Evolutionary conservation across 2,329 filamentous ascomycete species (phyloP), one percentile per base, ranked within the genome.

Genomic region (Cryphonectria carpinicola): DNA sequence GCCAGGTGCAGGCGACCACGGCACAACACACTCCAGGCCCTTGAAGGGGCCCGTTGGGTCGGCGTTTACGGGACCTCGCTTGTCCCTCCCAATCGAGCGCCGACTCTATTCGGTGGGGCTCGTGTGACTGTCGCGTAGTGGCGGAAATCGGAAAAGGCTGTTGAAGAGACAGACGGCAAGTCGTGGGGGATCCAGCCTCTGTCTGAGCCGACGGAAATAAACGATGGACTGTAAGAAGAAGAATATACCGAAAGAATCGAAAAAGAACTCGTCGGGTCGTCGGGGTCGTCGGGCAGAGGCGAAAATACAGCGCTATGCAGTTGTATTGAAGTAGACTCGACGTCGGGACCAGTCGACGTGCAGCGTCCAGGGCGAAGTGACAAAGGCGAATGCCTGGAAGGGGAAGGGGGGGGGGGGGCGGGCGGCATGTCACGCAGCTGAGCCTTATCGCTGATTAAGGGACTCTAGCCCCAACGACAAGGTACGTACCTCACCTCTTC

Each of bases 1-100:
- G 49, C 49, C 58, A 35, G 66, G 19, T 22, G 35, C n/a, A 46
- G 65, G 68, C 46, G 71, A 60, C 58, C 58, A 64, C 41, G 37
- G 25, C 22, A 43, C 6, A 37, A 25, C n/a, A 52, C 4, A 14
- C 10, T 41, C 52, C 52, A 39, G 65, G 54, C 32, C 65, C 46
- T 58, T 13, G 65, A 52, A 35, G 61, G 39, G 43, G 54, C 49
- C 25, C 28, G 25, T 56, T 10, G 52, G 39, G 13, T 35, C 19
- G 62, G 28, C 19, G 62, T 25, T 25, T 28, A 4, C 6, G 17
- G 19, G 19, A 39, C 35, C 17, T 39, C 32, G 35, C 32, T 61
- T 11, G 32, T n/a, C 56, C 19, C 25, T 60, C 56, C 32, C 13
- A 49, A 49, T 60, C 58, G 17, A 22, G 32, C 14, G 58, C 7